Evolutionary conservation across 257 asterid species (phyloP).

Genomic region (Lycium barbarum): DNA sequence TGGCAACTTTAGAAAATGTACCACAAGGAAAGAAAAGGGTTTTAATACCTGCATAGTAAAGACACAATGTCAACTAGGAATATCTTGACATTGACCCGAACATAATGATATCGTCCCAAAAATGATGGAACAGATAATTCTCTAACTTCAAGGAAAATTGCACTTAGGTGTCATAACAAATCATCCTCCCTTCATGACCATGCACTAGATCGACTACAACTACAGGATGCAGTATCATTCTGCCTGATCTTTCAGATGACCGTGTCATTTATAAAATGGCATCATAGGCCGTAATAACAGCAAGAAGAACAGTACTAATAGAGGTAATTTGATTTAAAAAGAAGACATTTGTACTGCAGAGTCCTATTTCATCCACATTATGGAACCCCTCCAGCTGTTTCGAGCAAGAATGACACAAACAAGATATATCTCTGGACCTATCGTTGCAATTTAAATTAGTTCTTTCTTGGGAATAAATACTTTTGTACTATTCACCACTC

Average conservation of each 20-base stretch:
- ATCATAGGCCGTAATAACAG: neutral
- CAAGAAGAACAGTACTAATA: neutral
- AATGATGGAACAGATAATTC: slow-evolving; percentile 7
- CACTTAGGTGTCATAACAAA: neutral
- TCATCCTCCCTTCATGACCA: neutral
- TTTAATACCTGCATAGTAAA: slow-evolving; percentile 69
- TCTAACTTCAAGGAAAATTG: neutral
- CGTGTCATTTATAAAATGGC: neutral
- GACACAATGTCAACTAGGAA: neutral
- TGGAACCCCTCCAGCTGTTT: neutral
- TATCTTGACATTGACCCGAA: neutral
- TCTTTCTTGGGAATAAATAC: neutral
- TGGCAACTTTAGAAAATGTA: slow-evolving; percentile 78
- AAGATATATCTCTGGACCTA: neutral
- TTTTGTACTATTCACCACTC: neutral
- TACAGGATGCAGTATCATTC: neutral
- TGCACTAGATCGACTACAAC: neutral
- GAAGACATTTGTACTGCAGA: neutral
- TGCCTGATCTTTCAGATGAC: neutral
- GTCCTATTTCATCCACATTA: neutral
- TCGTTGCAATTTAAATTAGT: neutral
- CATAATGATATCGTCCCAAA: neutral
- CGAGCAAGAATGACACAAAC: neutral
- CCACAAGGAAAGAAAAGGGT: slow-evolving; percentile 82
- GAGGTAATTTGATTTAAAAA: neutral